Conservation (phyloP, 2,329 filamentous ascomycete genomes). For the Thermomyces lanuginosus region DNA sequence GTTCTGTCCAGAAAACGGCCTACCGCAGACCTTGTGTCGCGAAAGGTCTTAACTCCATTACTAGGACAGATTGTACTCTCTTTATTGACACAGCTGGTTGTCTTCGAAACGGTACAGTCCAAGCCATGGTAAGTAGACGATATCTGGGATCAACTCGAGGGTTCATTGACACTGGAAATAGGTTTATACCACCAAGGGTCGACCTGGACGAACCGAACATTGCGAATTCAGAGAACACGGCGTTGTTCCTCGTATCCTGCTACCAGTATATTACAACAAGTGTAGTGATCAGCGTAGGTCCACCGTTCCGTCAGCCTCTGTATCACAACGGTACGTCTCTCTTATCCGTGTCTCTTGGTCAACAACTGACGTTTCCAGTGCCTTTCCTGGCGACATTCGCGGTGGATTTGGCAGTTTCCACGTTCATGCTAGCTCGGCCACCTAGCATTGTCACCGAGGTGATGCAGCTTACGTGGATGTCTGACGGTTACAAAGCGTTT, state of each 20-base stretch:
- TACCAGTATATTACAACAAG: slow-evolving; percentile 91
- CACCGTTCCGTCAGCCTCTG: slow-evolving; percentile 71
- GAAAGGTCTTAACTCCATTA: slow-evolving; percentile 79
- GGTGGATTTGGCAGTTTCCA: slow-evolving; percentile 47
- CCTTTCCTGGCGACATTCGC: slow-evolving; percentile 70
- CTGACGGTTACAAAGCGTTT: slow-evolving; percentile 53
- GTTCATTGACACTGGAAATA: slow-evolving; percentile 17
- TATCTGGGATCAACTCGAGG: background rate
- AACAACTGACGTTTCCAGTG: slow-evolving; percentile 32
- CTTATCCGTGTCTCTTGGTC: slow-evolving; percentile 3
- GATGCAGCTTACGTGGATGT: slow-evolving; percentile 78
- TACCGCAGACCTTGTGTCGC: slow-evolving; percentile 77
- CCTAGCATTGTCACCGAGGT: slow-evolving; percentile 49
- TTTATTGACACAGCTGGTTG: slow-evolving; percentile 57
- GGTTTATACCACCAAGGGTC: slow-evolving; percentile 64
- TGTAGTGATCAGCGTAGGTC: slow-evolving; percentile 77
- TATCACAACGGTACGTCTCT: slow-evolving; percentile 53
- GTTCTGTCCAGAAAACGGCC: slow-evolving; percentile 68
- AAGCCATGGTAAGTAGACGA: slow-evolving; percentile 53
- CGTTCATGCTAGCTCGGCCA: slow-evolving; percentile 69
- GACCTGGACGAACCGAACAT: slow-evolving; percentile 68
- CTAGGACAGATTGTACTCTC: slow-evolving; percentile 77
- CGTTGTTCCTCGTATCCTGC: slow-evolving; percentile 75
- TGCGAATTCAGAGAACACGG: slow-evolving; percentile 83
- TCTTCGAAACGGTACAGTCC: slow-evolving; percentile 55